These are phyloP conservation scores for Canavalia ensiformis DNA, from an alignment of 306 rosid species.

Conservation along the genomic window DNA sequence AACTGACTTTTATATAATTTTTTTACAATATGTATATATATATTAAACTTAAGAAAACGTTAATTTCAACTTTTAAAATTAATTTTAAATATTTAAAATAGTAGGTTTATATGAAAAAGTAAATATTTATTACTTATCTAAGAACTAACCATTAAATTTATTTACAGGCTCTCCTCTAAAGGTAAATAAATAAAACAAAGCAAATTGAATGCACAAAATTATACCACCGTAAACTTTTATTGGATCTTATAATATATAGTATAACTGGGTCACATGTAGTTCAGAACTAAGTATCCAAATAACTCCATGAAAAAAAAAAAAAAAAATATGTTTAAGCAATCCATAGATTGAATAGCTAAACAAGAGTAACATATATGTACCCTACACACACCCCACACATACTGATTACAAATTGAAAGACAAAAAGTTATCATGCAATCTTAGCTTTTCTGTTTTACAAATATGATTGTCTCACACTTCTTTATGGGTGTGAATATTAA, in stretches of 20 bases:
- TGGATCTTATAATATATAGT: neutral
- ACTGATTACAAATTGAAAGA: neutral
- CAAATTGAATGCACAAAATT: constrained; percentile 6
- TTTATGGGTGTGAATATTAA: no score
- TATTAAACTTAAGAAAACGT: no score
- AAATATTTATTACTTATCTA: no score
- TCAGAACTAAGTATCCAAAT: neutral
- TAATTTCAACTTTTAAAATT: no score
- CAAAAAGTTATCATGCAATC: constrained; percentile 29
- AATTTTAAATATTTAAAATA: no score
- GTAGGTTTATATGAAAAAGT: no score
- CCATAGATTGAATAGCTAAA: neutral
- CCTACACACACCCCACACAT: constrained; percentile 24
- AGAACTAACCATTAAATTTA: neutral
- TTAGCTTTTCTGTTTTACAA: constrained; percentile 26
- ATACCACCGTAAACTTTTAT: neutral
- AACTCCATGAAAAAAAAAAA: neutral
- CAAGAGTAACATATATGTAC: neutral
- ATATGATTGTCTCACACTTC: neutral
- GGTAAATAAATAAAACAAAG: neutral
- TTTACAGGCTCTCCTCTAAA: neutral
- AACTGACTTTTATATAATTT: neutral
- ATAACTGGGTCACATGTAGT: neutral
- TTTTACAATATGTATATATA: neutral
- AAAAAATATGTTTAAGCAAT: neutral